Base-by-base conservation (phyloP, 2,329 filamentous ascomycete genomes). In the Cladophialophora bantiana region DNA sequence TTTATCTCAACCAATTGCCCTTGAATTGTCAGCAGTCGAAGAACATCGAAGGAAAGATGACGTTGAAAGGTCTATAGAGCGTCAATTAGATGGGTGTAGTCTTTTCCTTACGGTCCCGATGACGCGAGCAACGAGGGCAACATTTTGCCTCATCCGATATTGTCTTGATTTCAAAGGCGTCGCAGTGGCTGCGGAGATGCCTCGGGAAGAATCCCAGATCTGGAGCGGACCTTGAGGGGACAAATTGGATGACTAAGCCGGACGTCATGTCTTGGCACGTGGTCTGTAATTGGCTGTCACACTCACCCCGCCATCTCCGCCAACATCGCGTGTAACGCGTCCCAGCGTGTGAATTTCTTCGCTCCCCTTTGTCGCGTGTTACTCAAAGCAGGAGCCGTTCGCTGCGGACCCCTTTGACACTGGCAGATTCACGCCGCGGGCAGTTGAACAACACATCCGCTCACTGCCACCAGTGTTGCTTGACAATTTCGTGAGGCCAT, bases 11-110 rank as follows among this genome's bases (percentile, higher is more conserved):
- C 5, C 34, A 15, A 18, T 35, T 26, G 35, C 15, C 15, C 52
- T 48, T 34, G 60, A 62, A 62, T 62, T 62, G 60, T 62, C 60
- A 62, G 60, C 59, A 55, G 59, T 18, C 15, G 60, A 62, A 62
- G 60, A 56, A 48, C 54, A 52, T 38, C 60, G 50, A 56, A 55
- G 35, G 36, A 1, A 45, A 40, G 38, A 62, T 62, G 60, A 62
- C 60, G 60, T 62, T 26, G 40, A 34, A 34, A 31, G 36, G 20
- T 18, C 12, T 10, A 36, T 31, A 32, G 34, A 42, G 15, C 34
- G 3, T 59, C 26, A n/a, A 52, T 20, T 42, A 6, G 26, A 35
- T 34, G n/a, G 9, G 7, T 6, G 6, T 7, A 10, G 4, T 12
- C 3, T n/a, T 34, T 55, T 38, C 26, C 35, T 20, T 48, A 26